Percentiles rank a stretch among this genome's conserved stretches.
Conservation (phyloP, 2,329 filamentous ascomycete species). For the Venturia effusa region DNA sequence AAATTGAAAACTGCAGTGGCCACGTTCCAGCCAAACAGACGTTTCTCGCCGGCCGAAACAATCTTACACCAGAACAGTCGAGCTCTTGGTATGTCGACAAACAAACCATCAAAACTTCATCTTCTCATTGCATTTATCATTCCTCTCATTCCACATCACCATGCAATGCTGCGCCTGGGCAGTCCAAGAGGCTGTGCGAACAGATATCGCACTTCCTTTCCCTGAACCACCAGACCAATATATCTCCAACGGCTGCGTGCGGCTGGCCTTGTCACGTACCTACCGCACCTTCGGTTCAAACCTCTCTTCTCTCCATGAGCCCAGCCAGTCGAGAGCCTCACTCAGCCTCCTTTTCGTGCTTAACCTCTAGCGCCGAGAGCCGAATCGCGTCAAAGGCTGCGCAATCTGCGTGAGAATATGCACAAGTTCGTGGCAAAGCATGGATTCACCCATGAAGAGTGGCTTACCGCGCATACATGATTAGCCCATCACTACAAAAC, state of each 20-base stretch:
- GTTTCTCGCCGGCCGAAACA: not conserved
- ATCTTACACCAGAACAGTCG: not conserved
- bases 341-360: not conserved
- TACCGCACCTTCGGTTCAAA: not conserved
- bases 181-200: not conserved
- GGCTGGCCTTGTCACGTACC: not conserved
- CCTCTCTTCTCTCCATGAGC: not conserved
- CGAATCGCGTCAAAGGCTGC: not conserved
- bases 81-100: not conserved
- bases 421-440: not conserved
- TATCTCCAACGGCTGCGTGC: not conserved
- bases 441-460: not conserved
- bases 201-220: not conserved
- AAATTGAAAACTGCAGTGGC: not conserved
- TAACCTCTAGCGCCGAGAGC: not conserved
- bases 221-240: not conserved
- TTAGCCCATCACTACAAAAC: not conserved
- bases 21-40: not conserved
- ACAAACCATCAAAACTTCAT: not conserved
- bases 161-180: not conserved
- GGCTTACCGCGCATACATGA: not conserved
- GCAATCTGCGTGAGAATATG: not conserved
- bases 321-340: not conserved
- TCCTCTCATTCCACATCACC: not conserved
- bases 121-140: not conserved